Percentiles rank a stretch among this genome's conserved stretches.
Evolutionary conservation across 495 filamentous ascomycete species (phyloP).

Genomic region (Daldinia childiae): DNA sequence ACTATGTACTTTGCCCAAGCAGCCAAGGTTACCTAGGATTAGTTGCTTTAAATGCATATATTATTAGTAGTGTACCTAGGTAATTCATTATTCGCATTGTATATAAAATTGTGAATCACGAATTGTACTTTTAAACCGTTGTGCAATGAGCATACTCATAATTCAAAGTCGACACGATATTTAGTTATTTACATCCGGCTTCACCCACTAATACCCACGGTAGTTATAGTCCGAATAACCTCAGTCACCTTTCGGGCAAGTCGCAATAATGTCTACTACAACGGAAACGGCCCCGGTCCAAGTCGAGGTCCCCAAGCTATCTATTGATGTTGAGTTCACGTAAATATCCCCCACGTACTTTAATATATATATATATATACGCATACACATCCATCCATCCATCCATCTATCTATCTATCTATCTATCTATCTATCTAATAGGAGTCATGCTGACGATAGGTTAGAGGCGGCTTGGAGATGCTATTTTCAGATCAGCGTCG

Average conservation of each 20-base stretch:
- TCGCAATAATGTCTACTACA: slow-evolving; percentile 32
- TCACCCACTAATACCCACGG: background rate
- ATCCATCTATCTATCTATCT: too few species aligned
- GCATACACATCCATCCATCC: background rate
- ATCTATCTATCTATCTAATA: background rate
- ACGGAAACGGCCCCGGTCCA: slow-evolving; percentile 24
- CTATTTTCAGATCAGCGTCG: slow-evolving; percentile 85
- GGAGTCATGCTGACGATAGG: slow-evolving; percentile 22
- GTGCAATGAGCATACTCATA: background rate
- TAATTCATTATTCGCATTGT: background rate
- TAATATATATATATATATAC: background rate
- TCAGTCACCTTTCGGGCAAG: background rate
- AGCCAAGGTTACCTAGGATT: too few species aligned
- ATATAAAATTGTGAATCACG: background rate
- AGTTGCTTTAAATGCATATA: background rate
- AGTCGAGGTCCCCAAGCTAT: slow-evolving; percentile 45
- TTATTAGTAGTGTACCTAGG: background rate
- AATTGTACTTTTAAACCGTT: background rate
- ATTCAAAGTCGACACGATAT: background rate
- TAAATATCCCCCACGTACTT: slow-evolving; percentile 51
- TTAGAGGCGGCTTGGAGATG: slow-evolving; percentile 92
- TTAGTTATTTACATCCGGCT: background rate
- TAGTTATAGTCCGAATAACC: background rate
- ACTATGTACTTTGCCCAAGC: too few species aligned
- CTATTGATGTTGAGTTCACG: slow-evolving; percentile 80